Base-by-base conservation (phyloP, 2,329 filamentous ascomycete genomes). In the Metarhizium sp. region DNA sequence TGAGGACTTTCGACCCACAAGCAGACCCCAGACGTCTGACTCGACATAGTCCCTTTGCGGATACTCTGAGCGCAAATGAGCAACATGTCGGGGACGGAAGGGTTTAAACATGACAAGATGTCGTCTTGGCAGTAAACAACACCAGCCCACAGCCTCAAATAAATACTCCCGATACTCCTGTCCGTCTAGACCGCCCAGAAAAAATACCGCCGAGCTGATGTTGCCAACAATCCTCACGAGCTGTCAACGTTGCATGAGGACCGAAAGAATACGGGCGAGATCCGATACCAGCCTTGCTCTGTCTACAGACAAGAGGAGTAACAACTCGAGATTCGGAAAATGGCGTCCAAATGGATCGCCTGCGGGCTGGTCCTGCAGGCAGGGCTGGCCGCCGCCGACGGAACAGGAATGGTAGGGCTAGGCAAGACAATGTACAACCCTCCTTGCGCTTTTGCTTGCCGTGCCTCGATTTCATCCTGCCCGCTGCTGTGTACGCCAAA, bases 391-490 rank as follows among this genome's bases (percentile, higher is more conserved):
- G n/a, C n/a, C n/a, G 43, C 43, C 10, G 43, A 46, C 18, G 43
- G 43, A 20, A 46, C 34, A 29, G 49, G 49, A 18, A 40, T 51
- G 13, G 67, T 72, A 38, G 70, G 70, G 51, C 66, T 63, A 56
- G 69, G 69, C 13, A 72, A 69, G 54, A 65, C 62, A 0, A 66
- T 72, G 59, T 71, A 68, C 59, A 53, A 70, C 10, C 70, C 69
- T 10, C 59, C 65, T 1, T 73, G 70, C 56, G 64, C 68, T 1
- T 71, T 68, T 42, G 67, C 68, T 5, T 72, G 70, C 36, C 68
- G 69, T 10, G 58, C 56, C 18, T 61, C 69, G 40, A 54, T 71
- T 50, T 55, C 57, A 48, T 58, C 56, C 13, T 63, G 63, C 32
- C 52, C 57, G n/a, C 59, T 72, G 2, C 55, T 57, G 1, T 71